Percentiles rank a stretch among this genome's conserved stretches.
Evolutionary conservation across 2,329 filamentous ascomycete species (phyloP).

Genomic region (Tolypocladium pustulatum): DNA sequence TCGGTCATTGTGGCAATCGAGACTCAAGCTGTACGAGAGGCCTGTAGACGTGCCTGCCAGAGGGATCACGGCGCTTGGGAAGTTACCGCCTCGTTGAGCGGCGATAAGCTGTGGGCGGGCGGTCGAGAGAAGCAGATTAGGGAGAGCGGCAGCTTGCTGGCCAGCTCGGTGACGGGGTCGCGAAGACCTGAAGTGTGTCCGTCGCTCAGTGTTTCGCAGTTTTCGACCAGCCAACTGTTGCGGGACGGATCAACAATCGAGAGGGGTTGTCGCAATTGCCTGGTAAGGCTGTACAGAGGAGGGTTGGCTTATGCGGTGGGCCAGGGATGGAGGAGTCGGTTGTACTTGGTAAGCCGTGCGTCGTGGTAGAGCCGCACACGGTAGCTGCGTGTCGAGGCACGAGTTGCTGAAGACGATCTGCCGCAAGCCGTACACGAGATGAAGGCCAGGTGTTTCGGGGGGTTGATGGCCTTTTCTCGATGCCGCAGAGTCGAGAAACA

Average conservation of each 20-base stretch:
- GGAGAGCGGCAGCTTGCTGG: not conserved
- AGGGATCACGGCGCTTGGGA: not conserved
- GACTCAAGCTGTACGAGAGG: not conserved
- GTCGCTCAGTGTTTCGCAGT: not conserved
- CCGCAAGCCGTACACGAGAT: not conserved
- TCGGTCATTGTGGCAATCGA: slow-evolving; percentile 31
- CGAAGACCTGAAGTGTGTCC: not conserved
- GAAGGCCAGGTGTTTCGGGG: not conserved
- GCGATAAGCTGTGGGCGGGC: not conserved
- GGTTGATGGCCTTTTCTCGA: not conserved
- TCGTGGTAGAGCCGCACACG: not conserved
- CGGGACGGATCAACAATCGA: not conserved
- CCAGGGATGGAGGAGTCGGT: not conserved
- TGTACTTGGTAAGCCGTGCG: not conserved
- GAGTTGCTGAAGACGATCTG: not conserved
- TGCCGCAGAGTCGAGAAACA: not conserved
- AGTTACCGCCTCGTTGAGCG: not conserved
- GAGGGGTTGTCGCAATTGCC: not conserved
- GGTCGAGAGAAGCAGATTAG: not conserved
- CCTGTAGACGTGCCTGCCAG: not conserved
- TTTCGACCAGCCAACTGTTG: not conserved
- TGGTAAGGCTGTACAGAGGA: not conserved
- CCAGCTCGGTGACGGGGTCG: not conserved
- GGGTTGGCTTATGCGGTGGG: not conserved
- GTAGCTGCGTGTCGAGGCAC: not conserved